Base-by-base conservation (phyloP, 2,329 filamentous ascomycete genomes). In the Chaetomium globosum region DNA sequence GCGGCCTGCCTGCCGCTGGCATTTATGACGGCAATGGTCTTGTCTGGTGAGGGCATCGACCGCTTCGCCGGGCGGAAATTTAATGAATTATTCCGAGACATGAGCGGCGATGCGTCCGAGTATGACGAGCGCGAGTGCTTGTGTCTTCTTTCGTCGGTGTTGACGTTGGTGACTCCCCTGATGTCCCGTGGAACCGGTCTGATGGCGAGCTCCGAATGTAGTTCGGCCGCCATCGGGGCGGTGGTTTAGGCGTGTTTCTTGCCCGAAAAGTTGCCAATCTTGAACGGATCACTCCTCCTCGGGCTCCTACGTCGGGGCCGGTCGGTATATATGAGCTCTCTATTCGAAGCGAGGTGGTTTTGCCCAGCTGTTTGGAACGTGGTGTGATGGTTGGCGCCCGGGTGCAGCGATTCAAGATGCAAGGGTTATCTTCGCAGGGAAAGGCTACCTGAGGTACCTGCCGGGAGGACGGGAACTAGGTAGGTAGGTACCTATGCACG, bases 1-100 rank as follows among this genome's bases (percentile, higher is more conserved):
- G 94, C 94, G 70, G 94, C 93, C 82, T 99, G 95, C 73, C 95
- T 91, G 74, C 95, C 95, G 76, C 92, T 94, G 75, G 92, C 92
- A 80, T 98, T 98, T 80, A 98, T 93, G 75, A 97, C 89, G 75
- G 93, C 94, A 74, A 96, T 92, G 63, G 91, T 95, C 81, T 93
- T 95, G 75, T 85, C 83, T 53, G 85, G 84, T 33, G 81, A 80
- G 66, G 83, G 82, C 79, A 85, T 86, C 71, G 83, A 79, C 70
- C 85, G 81, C 76, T 87, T 87, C 55, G 82, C 77, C 19, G 85
- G 85, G 23, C 85, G 84, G 71, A 86, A 86, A n/a, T 81, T 86
- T 65, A 86, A 71, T 26, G 85, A 87, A 70, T 85, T 87, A 70
- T 86, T 87, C 70, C 85, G 79, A 19, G 85, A 85, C 60, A 80